A percentile compares a stretch with the other conserved stretches of the same genome.
Evolutionary conservation across 2,329 filamentous ascomycete genomes (phyloP).

Genomic region (Penicillium sp.): DNA sequence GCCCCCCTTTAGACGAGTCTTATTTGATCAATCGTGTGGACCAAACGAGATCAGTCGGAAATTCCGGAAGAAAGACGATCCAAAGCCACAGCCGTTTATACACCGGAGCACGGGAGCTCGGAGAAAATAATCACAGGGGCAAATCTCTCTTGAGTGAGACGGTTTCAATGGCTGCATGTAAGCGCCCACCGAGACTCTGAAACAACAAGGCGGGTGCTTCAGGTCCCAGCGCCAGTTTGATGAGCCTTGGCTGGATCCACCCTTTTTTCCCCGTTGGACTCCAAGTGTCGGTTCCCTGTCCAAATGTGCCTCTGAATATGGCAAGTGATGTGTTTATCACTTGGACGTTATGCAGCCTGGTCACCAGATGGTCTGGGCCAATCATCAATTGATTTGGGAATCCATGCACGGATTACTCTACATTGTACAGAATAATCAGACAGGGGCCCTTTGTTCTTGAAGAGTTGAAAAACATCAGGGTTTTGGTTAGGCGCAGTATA

Average conservation of each 20-base stretch:
- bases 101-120: slow-evolving; percentile 10
- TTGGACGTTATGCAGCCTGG: slow-evolving; percentile 15
- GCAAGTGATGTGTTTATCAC: slow-evolving; percentile 17
- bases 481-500: neutral
- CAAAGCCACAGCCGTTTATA: slow-evolving; percentile 19
- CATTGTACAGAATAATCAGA: neutral
- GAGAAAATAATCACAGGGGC: slow-evolving; percentile 16
- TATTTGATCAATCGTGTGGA: slow-evolving; percentile 15
- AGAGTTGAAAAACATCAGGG: neutral
- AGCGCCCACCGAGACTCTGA: slow-evolving; percentile 35
- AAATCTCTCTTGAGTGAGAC: slow-evolving; percentile 5
- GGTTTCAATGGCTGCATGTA: slow-evolving; percentile 29
- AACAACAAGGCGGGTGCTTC: slow-evolving; percentile 38
- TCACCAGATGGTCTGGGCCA: slow-evolving; percentile 12
- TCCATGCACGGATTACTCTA: neutral
- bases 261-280: slow-evolving; percentile 8
- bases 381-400: slow-evolving; percentile 6
- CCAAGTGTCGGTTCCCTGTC: slow-evolving; percentile 3
- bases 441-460: neutral
- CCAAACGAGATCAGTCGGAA: neutral
- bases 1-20: slow-evolving; percentile 9
- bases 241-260: slow-evolving; percentile 24
- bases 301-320: slow-evolving; percentile 7
- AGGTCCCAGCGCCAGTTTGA: slow-evolving; percentile 39
- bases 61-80: slow-evolving; percentile 2